A percentile compares a stretch with the other conserved stretches of the same genome.
Conservation (phyloP, 2,329 filamentous ascomycete species). For the Venturia oleaginea region DNA sequence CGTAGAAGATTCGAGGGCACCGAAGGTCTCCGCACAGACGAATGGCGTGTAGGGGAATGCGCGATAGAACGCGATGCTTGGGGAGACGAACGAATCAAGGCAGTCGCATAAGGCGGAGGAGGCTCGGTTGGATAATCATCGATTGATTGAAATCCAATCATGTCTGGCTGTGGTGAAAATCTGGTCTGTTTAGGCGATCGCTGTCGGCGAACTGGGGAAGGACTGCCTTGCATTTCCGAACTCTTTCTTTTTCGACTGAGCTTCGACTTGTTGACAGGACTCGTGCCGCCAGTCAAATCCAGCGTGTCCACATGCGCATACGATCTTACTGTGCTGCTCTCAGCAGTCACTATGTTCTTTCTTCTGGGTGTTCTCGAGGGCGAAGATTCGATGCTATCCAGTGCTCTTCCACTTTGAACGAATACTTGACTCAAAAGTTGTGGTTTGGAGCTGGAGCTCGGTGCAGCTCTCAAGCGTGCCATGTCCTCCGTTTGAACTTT, state of each 20-base stretch:
- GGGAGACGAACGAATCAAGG: neutral
- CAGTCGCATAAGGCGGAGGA: slow-evolving; percentile 13
- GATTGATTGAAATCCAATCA: slow-evolving; percentile 10
- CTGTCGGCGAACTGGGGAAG: neutral
- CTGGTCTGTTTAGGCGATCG: slow-evolving; percentile 5
- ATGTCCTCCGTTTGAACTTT: slow-evolving; percentile 24
- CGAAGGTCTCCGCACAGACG: neutral
- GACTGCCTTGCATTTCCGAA: slow-evolving; percentile 10
- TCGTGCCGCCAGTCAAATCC: slow-evolving; percentile 9
- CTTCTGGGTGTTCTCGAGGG: neutral
- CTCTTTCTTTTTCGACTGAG: slow-evolving; percentile 9
- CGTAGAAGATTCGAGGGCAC: neutral
- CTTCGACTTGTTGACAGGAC: neutral
- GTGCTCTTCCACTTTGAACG: neutral
- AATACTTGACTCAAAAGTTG: slow-evolving; percentile 23
- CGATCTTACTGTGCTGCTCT: neutral
- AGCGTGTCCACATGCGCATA: neutral
- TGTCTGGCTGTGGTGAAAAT: neutral
- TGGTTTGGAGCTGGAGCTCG: slow-evolving; percentile 32
- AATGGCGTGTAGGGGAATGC: neutral
- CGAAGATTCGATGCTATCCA: neutral
- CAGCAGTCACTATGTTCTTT: neutral
- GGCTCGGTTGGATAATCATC: slow-evolving; percentile 13
- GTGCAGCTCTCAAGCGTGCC: slow-evolving; percentile 36
- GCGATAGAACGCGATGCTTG: neutral